These are phyloP conservation scores for Sugiyamaella castrensis DNA, from an alignment of 1,139 yeast genomes.

Conservation along the genomic window DNA sequence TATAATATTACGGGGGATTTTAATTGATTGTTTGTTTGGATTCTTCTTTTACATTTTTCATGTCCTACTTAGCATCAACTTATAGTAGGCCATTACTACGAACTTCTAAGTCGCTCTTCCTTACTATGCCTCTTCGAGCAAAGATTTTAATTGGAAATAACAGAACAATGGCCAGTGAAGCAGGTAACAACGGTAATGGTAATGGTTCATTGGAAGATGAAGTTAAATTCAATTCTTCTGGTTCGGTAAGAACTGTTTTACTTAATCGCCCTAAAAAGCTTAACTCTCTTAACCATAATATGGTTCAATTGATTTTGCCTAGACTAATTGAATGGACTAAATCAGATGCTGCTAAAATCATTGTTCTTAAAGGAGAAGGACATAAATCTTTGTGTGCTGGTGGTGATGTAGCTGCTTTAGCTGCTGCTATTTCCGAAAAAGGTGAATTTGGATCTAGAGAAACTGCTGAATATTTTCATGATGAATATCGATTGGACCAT, in stretches of 20 bases:
- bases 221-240: conserved; percentile 61
- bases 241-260: conserved; percentile 69
- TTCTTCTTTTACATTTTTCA: too few relatives aligned
- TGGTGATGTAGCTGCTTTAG: conserved; percentile 84
- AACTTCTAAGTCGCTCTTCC: background rate
- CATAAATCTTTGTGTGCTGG: conserved; percentile 59
- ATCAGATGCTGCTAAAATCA: conserved; percentile 58
- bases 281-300: conserved; percentile 77
- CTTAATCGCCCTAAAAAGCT: conserved; percentile 80
- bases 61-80: too few relatives aligned
- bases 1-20: too few relatives aligned
- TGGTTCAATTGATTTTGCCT: conserved; percentile 74
- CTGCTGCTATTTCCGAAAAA: conserved; percentile 48
- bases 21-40: too few relatives aligned
- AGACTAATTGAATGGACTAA: conserved; percentile 74
- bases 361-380: conserved; percentile 68
- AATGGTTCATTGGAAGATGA: conserved; percentile 38
- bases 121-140: conserved; percentile 34
- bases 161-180: conserved; percentile 18
- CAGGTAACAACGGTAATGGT: conserved; percentile 14
- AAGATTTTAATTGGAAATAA: conserved; percentile 22
- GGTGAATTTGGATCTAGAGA: conserved; percentile 35
- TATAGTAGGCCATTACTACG: too few relatives aligned
- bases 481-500: conserved; percentile 80
- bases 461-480: conserved; percentile 66